Evolutionary conservation across 768 basidiomycete genomes (phyloP), one percentile per base, ranked within the genome.

Genomic region (Mycena pura): DNA sequence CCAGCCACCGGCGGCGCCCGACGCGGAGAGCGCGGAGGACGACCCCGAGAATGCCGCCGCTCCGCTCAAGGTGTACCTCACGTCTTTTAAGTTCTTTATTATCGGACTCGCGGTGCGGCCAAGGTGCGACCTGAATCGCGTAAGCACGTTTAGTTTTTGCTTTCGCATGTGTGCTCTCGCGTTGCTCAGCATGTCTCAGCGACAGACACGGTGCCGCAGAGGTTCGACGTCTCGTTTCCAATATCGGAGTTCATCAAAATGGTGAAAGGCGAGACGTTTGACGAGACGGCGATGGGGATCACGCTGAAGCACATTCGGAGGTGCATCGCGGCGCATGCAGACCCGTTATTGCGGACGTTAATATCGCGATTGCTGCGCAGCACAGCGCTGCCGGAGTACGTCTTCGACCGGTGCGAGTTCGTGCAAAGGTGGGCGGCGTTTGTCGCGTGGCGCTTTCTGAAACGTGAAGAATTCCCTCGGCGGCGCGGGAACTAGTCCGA

Each of bases 31-130:
- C 14, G 24, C 27, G 3, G 46, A 9, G n/a, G 19, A 17, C 22
- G 25, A 43, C 17, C 15, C 19, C 2, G 45, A 13, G 22, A 31
- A 25, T 19, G 36, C 32, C 6, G 27, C 8, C 10, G 54, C 41
- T 3, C 84, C 85, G 38, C 87, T 87, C 32, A 82, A 86, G n/a
- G 91, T 98, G 6, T 86, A 91, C 71, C 90, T 93, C 9, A 95
- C 95, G n/a, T 93, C 92, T n/a, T n/a, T n/a, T n/a, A n/a, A n/a
- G n/a, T n/a, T n/a, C 2, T 99, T 96, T 77, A 99, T 96, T 71
- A 93, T 99, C 64, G 97, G 97, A n/a, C 83, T 99, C 50, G 87
- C 89, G 34, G 92, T 99, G 60, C 89, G 93, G 74, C n/a, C n/a
- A n/a, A n/a, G n/a, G n/a, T n/a, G n/a, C n/a, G n/a, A n/a, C 90